Evolutionary conservation across 2,329 filamentous ascomycete species (phyloP), one percentile per base, ranked within the genome.

Genomic region (Fragosphaeria purpurea): DNA sequence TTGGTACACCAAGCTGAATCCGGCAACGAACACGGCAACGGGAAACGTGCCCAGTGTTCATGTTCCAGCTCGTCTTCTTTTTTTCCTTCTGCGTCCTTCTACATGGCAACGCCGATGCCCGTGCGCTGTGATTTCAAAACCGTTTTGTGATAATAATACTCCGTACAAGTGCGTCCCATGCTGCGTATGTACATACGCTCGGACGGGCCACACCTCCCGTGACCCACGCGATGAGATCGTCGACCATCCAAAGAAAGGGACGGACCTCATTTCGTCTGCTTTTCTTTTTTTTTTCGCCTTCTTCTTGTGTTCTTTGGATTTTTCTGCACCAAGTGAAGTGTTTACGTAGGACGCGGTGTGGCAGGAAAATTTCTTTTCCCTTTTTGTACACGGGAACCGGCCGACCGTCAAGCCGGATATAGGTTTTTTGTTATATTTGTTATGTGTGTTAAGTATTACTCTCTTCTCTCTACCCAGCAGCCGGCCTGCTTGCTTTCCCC

Each of bases 191-290:
- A 22, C 22, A 22, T 22, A 22, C 22, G 22, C 22, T 22, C 38
- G 11, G 38, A 12, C 38, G 11, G 13, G 13, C 7, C 6, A 40
- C 34, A 39, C 30, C 8, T 22, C 35, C 31, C 37, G 35, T 39
- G 35, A 31, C 31, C 50, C 50, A 41, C 37, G 41, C 49, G 50
- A 51, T 46, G 41, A 33, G 50, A 48, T 51, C 50, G 38, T 22
- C 22, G 22, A 22, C 22, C 22, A 22, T 22, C 22, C 22, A 22
- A 22, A 22, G 22, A 22, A 22, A 22, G 22, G 22, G 22, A 22
- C 22, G 22, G 22, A 22, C 22, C 22, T 22, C 22, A 22, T 22
- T 22, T 22, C 22, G 22, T 22, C 22, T 22, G 42, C 38, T 11
- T n/a, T 11, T 31, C n/a, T 12, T 45, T n/a, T 40, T 34, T 34